Conservation (phyloP, 495 filamentous ascomycete species). For the Hypomontagnella submonticulosa region DNA sequence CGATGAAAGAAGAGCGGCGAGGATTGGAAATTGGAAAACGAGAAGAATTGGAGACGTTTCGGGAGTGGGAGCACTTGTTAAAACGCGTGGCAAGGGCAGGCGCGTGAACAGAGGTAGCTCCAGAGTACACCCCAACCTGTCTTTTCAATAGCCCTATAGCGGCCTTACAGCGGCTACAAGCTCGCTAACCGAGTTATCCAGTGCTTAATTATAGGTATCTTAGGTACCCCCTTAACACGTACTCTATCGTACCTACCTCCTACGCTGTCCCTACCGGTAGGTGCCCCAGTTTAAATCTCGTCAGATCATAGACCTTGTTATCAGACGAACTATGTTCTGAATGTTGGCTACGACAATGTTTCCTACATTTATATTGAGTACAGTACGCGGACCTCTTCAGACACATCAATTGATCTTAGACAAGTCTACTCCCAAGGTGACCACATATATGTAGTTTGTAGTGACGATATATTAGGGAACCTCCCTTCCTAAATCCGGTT, state of each 20-base stretch:
- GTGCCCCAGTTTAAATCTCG: too few relatives aligned
- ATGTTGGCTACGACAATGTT: too few relatives aligned
- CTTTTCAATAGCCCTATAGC: background rate
- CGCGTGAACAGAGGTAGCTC: slow-evolving; percentile 5
- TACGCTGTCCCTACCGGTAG: too few relatives aligned
- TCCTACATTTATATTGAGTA: too few relatives aligned
- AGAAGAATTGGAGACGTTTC: slow-evolving; percentile 5
- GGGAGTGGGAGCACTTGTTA: background rate
- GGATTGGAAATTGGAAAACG: background rate
- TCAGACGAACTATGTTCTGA: too few relatives aligned
- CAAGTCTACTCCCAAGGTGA: too few relatives aligned
- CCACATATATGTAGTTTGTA: too few relatives aligned
- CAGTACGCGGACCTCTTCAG: too few relatives aligned
- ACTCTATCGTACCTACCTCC: too few relatives aligned
- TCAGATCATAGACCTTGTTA: too few relatives aligned
- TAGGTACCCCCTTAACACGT: slow-evolving; percentile 3
- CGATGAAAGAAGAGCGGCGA: slow-evolving; percentile 1
- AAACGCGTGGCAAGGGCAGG: background rate
- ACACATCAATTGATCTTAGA: too few relatives aligned
- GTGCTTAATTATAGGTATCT: background rate
- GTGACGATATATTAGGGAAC: background rate
- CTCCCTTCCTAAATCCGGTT: background rate
- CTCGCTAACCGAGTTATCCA: background rate
- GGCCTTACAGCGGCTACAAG: slow-evolving; percentile 1
- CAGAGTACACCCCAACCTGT: slow-evolving; percentile 10